A percentile compares a stretch with the other conserved stretches of the same genome.
Conservation (phyloP, 140 eudicot species). For the Cichorium intybus region DNA sequence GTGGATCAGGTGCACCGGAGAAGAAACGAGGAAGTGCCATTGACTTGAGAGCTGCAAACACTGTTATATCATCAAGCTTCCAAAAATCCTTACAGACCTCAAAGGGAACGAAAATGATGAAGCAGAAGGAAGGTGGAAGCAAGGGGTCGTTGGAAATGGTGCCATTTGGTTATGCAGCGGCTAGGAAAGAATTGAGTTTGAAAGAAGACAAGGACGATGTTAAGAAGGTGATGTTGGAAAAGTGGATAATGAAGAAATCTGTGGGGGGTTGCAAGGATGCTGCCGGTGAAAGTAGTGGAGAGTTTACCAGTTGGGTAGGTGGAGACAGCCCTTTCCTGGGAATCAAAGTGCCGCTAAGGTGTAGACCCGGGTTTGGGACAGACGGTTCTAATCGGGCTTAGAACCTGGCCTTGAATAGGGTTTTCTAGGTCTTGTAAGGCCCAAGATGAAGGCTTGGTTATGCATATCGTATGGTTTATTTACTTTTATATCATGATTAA, state of each 20-base stretch:
- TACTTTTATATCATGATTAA: too few species aligned
- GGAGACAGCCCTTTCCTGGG: neutral
- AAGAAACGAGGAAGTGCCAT: constrained; percentile 23
- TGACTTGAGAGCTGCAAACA: neutral
- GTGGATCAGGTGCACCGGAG: too few species aligned
- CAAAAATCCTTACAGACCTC: constrained; percentile 38
- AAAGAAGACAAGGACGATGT: constrained; percentile 22
- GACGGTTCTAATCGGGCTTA: neutral
- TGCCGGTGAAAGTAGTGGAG: neutral
- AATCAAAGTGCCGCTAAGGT: neutral
- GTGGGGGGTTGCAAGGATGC: neutral
- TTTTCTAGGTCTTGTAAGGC: neutral
- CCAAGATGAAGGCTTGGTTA: neutral
- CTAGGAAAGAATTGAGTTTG: constrained; percentile 40
- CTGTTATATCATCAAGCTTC: constrained; percentile 57
- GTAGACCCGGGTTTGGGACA: neutral
- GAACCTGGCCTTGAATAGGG: neutral
- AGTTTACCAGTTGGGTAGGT: neutral
- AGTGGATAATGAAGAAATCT: neutral
- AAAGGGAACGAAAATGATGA: constrained; percentile 12
- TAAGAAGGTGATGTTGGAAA: neutral
- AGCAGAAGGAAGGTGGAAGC: constrained; percentile 21
- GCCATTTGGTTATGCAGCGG: constrained; percentile 59
- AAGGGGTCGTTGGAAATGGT: constrained; percentile 20
- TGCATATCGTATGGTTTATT: neutral